Base-by-base conservation (phyloP, 192 early-diverging fungal species). In the Linnemannia elongata region DNA sequence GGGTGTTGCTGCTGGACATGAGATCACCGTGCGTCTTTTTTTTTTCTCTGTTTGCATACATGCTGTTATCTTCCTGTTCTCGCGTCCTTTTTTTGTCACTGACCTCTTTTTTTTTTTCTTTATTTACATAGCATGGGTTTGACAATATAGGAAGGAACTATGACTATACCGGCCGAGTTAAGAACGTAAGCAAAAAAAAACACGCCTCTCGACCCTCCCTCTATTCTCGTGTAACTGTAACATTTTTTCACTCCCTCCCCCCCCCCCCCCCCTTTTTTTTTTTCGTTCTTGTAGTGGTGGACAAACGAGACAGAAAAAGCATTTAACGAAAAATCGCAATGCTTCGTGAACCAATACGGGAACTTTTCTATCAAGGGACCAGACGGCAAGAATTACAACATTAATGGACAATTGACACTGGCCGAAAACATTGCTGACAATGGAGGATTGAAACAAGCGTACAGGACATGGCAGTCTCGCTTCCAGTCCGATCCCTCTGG, bases 381-480 rank as follows among this genome's bases (percentile, higher is more conserved):
- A 22, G 55, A 90, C 66, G 80, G 89, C 60, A 69, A 81, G 22
- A 39, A 71, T 10, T 22, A 74, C 27, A 15, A 71, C 41, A 85
- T 94, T 27, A 88, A 94, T 74, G 93, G 94, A 36, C 70, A 87
- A 52, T 41, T 75, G 39, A 94, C 94, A 0, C 74, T 94, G 2
- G 85, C 85, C 4, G 95, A 95, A 85, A 95, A 95, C 82, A 75
- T 95, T 72, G 93, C 95, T 22, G 95, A 95, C 73, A 94, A 94
- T 69, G 94, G 94, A 69, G 95, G 95, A 9, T 18, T 94, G 8
- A 77, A 86, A 44, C 83, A 81, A 6, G 78, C 93, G 4, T 90
- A 66, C 36, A 76, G 84, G 22, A 87, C 93, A 0, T 94, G 93
- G 89, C 54, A 68, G 6, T 12, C 74, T 7, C 74, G 80, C 10